These are phyloP conservation scores for Lepiota subincarnata DNA, from an alignment of 768 basidiomycete genomes.

Conservation along the genomic window DNA sequence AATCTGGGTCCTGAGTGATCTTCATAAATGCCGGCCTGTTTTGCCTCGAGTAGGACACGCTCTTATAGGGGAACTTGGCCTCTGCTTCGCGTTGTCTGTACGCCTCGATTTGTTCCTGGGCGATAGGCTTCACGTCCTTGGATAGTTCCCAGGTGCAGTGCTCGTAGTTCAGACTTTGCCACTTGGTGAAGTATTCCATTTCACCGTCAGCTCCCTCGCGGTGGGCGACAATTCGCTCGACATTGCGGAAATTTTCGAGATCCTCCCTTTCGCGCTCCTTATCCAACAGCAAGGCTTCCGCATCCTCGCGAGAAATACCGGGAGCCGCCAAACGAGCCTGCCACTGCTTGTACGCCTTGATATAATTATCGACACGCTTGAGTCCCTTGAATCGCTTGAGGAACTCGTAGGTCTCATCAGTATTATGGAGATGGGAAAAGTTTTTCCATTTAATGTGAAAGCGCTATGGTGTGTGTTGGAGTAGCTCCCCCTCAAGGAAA, in stretches of 20 bases:
- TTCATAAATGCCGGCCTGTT: slow-evolving; percentile 77
- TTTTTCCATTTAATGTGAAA: slow-evolving; percentile 99
- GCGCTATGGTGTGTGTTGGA: slow-evolving; percentile 48
- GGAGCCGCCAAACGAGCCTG: slow-evolving; percentile 61
- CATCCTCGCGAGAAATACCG: slow-evolving; percentile 77
- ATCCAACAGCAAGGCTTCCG: slow-evolving; percentile 84
- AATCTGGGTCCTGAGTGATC: slow-evolving; percentile 85
- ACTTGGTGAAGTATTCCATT: slow-evolving; percentile 95
- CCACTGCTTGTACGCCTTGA: slow-evolving; percentile 82
- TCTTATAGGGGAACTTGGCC: slow-evolving; percentile 84
- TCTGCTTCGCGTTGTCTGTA: slow-evolving; percentile 76
- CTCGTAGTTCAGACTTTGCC: slow-evolving; percentile 89
- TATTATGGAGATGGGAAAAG: slow-evolving; percentile 97
- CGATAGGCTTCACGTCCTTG: slow-evolving; percentile 75
- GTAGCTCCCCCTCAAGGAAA: slow-evolving; percentile 7
- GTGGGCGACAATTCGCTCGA: slow-evolving; percentile 86
- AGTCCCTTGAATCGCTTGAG: slow-evolving; percentile 92
- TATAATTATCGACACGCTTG: slow-evolving; percentile 98
- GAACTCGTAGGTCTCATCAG: slow-evolving; percentile 97
- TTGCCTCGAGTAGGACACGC: slow-evolving; percentile 57
- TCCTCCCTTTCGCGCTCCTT: slow-evolving; percentile 91
- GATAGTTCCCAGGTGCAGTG: slow-evolving; percentile 94
- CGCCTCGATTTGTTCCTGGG: slow-evolving; percentile 72
- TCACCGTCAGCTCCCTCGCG: slow-evolving; percentile 56
- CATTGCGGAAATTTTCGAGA: slow-evolving; percentile 83